phyloP scores from a whole-genome alignment of 1,284 basidiomycete genomes.

The Athelia sp. region DNA sequence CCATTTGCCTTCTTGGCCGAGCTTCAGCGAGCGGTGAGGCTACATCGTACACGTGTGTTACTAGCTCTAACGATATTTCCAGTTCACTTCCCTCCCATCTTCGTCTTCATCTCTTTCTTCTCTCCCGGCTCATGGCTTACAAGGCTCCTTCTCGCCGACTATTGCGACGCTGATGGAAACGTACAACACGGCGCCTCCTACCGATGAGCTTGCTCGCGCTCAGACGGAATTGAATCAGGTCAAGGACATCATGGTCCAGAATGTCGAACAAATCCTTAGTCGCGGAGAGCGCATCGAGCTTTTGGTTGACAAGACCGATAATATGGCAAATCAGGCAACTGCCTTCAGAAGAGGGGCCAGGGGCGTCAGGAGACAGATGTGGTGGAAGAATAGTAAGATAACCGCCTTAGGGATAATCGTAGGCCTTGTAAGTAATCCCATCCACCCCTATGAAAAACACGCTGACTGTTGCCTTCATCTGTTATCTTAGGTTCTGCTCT shows the following conservation, averaged over 20 bases:
- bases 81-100: constrained; percentile 64
- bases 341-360: constrained; percentile 92
- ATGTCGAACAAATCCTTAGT: constrained; percentile 91
- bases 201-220: constrained; percentile 88
- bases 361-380: constrained; percentile 86
- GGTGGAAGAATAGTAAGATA: constrained; percentile 91
- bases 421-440: constrained; percentile 56
- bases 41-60: constrained; percentile 3
- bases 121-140: constrained; percentile 59
- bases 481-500: constrained; percentile 58
- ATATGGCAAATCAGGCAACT: constrained; percentile 92
- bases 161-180: constrained; percentile 75
- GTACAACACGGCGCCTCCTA: constrained; percentile 86
- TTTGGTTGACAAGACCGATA: constrained; percentile 96
- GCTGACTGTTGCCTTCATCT: too few relatives aligned
- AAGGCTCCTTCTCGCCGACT: constrained; percentile 62
- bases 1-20: constrained; percentile 93
- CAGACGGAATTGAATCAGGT: constrained; percentile 90
- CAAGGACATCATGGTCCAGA: constrained; percentile 97
- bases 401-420: constrained; percentile 70
- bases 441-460: too few relatives aligned
- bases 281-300: constrained; percentile 95
- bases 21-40: constrained; percentile 66
- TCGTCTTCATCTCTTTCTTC: constrained; percentile 49
- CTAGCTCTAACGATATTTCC: constrained; percentile 9